Conservation (phyloP, 2,329 filamentous ascomycete genomes). For the Herpotrichia juniperi region DNA sequence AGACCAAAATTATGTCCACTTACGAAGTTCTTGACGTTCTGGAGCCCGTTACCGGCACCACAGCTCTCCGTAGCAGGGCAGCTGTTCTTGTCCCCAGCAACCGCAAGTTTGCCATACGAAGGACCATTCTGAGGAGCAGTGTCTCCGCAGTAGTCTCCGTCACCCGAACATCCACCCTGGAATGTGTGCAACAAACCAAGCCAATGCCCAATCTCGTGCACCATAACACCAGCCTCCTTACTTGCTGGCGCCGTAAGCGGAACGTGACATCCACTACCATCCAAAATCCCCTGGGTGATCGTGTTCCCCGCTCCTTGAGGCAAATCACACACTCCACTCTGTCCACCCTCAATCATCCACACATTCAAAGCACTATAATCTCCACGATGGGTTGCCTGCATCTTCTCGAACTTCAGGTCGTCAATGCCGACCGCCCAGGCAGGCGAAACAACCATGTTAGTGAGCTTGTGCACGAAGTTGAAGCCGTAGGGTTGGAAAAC, state of each 20-base stretch:
- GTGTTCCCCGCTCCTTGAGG: slow-evolving; percentile 8
- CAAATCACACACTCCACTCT: slow-evolving; percentile 44
- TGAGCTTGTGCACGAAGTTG: slow-evolving; percentile 16
- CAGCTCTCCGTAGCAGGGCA: slow-evolving; percentile 19
- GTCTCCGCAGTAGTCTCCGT: slow-evolving; percentile 21
- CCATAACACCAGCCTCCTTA: slow-evolving; percentile 10
- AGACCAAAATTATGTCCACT: slow-evolving; percentile 4
- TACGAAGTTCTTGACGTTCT: slow-evolving; percentile 24
- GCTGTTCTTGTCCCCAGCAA: slow-evolving; percentile 15
- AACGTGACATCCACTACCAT: slow-evolving; percentile 23
- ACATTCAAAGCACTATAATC: slow-evolving; percentile 60
- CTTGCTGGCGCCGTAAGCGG: slow-evolving; percentile 11
- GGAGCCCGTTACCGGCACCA: slow-evolving; percentile 4
- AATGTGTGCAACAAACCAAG: slow-evolving; percentile 34
- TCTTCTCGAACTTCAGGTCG: slow-evolving; percentile 27
- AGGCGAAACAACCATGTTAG: slow-evolving; percentile 10
- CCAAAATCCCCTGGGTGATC: slow-evolving; percentile 12
- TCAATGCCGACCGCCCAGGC: slow-evolving; percentile 22
- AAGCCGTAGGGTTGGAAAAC: slow-evolving; percentile 19
- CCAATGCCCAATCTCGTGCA: slow-evolving; percentile 36
- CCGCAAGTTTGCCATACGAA: slow-evolving; percentile 15
- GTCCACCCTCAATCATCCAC: slow-evolving; percentile 59
- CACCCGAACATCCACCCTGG: slow-evolving; percentile 20
- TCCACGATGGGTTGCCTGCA: slow-evolving; percentile 60
- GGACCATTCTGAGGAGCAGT: slow-evolving; percentile 23